Evolutionary conservation across 345 rosid species (phyloP), one percentile per base, ranked within the genome.

Genomic region (Eucalyptus sideroxylon): DNA sequence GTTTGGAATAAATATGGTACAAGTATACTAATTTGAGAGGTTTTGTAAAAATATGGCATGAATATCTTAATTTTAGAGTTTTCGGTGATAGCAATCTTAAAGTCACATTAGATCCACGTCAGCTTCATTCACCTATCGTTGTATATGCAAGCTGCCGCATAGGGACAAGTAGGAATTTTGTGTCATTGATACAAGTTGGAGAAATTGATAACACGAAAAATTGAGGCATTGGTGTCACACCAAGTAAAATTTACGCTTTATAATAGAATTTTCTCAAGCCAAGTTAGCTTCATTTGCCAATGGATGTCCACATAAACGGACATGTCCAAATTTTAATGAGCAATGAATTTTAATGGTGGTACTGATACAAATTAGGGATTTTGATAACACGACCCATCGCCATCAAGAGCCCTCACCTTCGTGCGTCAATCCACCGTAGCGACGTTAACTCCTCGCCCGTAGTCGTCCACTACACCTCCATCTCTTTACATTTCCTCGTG

Each of bases 11-110:
- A 56, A 9, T 56, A 9, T 56, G 62, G 11, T 23, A 56, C 2
- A 4, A 10, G 0, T 55, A 8, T 0, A 21, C 59, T 53, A 53
- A 8, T 53, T 53, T 55, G 10, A 55, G 59, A 55, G 11, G 0
- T 55, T 21, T 55, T 55, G 4, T 55, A 1, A 55, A 55, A 55
- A 8, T 55, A 55, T 56, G 26, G 27, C 5, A 56, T 56, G 62
- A 4, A 23, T 55, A 55, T 53, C 4, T 4, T 8, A 19, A 17
- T 55, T 55, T 55, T 19, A 10, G 26, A 21, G 9, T 53, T 53
- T 53, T 53, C 0, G 0, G 19, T 19, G 59, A 7, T 53, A 53
- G 5, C 5, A 53, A 19, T 53, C 59, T 2, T 55, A 56, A 56
- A 56, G 12, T 56, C 62, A 24, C 62, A 23, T 23, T 3, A 56